A percentile compares a stretch with the other conserved stretches of the same genome.
Evolutionary conservation across 1,284 basidiomycete species (phyloP).

Genomic region (Rhodotorula sp.): DNA sequence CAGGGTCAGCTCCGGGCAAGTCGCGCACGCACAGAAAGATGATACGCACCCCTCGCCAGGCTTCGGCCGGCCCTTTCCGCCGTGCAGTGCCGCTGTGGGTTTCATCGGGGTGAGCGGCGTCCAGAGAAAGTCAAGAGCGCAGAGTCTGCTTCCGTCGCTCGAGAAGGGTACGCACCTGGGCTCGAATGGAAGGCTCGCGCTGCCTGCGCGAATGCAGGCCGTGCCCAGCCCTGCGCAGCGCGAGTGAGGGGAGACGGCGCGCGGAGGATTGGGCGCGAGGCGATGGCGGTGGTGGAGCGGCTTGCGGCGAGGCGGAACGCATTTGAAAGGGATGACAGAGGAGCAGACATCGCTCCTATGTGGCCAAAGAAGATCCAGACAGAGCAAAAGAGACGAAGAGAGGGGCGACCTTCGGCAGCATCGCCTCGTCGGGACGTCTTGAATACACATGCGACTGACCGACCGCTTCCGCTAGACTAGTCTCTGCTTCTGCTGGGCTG

Average conservation of each 20-base stretch:
- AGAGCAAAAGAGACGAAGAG: background rate
- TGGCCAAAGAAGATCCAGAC: fast-evolving
- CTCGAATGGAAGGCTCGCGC: slow-evolving; percentile 12
- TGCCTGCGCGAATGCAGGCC: background rate
- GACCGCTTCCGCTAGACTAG: no score
- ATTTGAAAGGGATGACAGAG: background rate
- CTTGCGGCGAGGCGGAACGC: background rate
- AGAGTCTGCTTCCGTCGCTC: fast-evolving
- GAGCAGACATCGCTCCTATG: slow-evolving; percentile 1
- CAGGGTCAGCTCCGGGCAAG: background rate
- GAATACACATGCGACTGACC: background rate
- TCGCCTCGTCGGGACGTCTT: no score
- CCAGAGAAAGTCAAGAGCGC: background rate
- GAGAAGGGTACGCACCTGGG: background rate
- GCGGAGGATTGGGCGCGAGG: background rate
- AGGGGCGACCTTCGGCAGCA: background rate
- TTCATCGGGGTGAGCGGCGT: background rate
- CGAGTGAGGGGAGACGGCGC: background rate
- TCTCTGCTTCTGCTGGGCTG: background rate
- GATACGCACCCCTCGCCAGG: slow-evolving; percentile 63
- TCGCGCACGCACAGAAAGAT: background rate
- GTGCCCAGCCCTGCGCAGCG: background rate
- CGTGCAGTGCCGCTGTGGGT: slow-evolving; percentile 51
- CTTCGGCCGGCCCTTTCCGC: slow-evolving; percentile 60
- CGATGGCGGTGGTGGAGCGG: background rate